Percentiles rank a stretch among this genome's conserved stretches.
phyloP scores from a whole-genome alignment of 2,329 filamentous ascomycete species.

The Capronia coronata region DNA sequence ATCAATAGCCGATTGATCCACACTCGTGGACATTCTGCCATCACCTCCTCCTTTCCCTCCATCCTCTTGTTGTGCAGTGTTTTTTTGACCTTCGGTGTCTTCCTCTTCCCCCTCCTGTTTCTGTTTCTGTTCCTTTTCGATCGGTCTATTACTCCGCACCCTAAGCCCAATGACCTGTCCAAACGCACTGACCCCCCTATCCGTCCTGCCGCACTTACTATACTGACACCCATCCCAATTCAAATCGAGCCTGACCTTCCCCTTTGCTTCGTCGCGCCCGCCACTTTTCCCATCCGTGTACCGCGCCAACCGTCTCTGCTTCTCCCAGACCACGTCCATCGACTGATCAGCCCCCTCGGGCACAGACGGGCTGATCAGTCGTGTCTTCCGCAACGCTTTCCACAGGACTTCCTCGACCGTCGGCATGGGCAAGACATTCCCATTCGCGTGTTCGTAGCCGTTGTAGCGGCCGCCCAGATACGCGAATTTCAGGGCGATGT shows the following conservation, averaged over 20 bases:
- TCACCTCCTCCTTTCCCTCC: no score
- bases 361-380: conserved; percentile 68
- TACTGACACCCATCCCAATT: conserved; percentile 84
- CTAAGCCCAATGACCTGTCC: conserved; percentile 84
- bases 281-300: conserved; percentile 9
- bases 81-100: no score
- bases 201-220: conserved; percentile 89
- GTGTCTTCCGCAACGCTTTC: conserved; percentile 77
- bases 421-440: conserved; percentile 60
- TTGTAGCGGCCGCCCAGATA: conserved; percentile 89
- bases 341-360: conserved; percentile 35
- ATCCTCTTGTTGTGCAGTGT: no score
- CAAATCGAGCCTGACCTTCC: conserved; percentile 41
- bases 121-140: conserved; percentile 31
- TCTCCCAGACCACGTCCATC: conserved; percentile 39
- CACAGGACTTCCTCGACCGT: conserved; percentile 91
- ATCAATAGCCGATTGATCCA: no score
- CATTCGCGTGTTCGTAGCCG: conserved; percentile 80
- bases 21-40: no score
- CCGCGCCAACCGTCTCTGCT: conserved; percentile 17
- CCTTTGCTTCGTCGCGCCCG: background rate
- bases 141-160: conserved; percentile 70
- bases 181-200: conserved; percentile 90
- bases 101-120: no score
- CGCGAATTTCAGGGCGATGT: conserved; percentile 86